A percentile compares a stretch with the other conserved stretches of the same genome.
Conservation (phyloP, 139 green algal genomes). For the Volvox africanus region DNA sequence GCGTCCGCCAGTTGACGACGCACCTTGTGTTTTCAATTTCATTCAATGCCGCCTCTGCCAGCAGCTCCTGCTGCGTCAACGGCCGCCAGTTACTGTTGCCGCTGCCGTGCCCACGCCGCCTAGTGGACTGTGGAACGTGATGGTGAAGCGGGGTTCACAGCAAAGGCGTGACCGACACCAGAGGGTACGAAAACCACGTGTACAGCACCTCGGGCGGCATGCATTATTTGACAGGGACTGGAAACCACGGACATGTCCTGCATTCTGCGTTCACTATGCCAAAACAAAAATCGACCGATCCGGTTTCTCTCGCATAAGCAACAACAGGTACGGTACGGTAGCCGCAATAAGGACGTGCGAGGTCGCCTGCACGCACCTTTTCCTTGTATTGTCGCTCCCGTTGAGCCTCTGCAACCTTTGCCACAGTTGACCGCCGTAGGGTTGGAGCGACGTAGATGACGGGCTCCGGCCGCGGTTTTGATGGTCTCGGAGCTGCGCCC, state of each 20-base stretch:
- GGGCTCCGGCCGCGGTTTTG: background rate
- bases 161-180: no score
- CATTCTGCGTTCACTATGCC: no score
- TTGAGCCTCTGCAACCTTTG: conserved; percentile 43
- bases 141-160: background rate
- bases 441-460: conserved; percentile 53
- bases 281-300: no score
- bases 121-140: background rate
- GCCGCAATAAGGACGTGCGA: no score
- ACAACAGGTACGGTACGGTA: no score
- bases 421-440: conserved; percentile 52
- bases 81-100: conserved; percentile 25
- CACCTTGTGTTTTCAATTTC: conserved; percentile 80
- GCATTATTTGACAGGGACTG: no score
- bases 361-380: background rate
- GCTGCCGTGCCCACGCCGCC: background rate
- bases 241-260: no score
- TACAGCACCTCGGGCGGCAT: no score
- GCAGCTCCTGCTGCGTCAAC: conserved; percentile 87
- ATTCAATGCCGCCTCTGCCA: conserved; percentile 88
- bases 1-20: background rate
- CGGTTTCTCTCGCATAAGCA: no score
- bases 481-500: background rate
- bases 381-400: conserved; percentile 37
- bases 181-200: no score